Percentiles rank a stretch among this genome's conserved stretches.
Evolutionary conservation across 2,329 filamentous ascomycete species (phyloP).

Genomic region (Zarea fungicola): DNA sequence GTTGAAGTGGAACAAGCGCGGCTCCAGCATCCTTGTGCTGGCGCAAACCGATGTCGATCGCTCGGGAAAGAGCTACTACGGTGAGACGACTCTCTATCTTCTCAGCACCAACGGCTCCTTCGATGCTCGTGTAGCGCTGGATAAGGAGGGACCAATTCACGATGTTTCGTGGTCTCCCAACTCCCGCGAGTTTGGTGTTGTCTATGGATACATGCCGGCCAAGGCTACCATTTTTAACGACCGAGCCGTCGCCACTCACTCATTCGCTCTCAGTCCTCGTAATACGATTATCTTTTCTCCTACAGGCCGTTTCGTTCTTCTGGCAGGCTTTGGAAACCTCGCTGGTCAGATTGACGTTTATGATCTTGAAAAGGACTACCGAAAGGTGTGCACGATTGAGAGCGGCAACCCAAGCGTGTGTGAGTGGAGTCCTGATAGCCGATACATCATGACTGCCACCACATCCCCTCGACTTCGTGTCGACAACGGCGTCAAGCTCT

Average conservation of each 20-base stretch:
- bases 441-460: conserved; percentile 94
- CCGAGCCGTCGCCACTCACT: conserved; percentile 75
- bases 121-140: conserved; percentile 84
- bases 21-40: conserved; percentile 86
- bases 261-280: conserved; percentile 78
- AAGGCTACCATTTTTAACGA: conserved; percentile 98
- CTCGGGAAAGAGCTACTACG: conserved; percentile 98
- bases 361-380: conserved; percentile 89
- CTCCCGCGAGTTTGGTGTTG: conserved; percentile 94
- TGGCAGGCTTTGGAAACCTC: conserved; percentile 95
- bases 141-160: conserved; percentile 97
- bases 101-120: conserved; percentile 87
- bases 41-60: conserved; percentile 98
- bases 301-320: conserved; percentile 84
- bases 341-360: conserved; percentile 97
- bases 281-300: conserved; percentile 96
- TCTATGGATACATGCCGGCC: conserved; percentile 98
- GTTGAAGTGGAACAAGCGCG: conserved; percentile 93
- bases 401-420: conserved; percentile 94
- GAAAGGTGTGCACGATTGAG: conserved; percentile 89
- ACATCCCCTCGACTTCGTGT: conserved; percentile 92
- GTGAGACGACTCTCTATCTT: conserved; percentile 94
- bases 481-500: conserved; percentile 93
- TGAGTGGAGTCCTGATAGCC: conserved; percentile 94
- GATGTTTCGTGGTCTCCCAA: conserved; percentile 98